A percentile compares a stretch with the other conserved stretches of the same genome.
These are phyloP conservation scores for Geranium brycei DNA, from an alignment of 345 rosid species.

Conservation along the genomic window DNA sequence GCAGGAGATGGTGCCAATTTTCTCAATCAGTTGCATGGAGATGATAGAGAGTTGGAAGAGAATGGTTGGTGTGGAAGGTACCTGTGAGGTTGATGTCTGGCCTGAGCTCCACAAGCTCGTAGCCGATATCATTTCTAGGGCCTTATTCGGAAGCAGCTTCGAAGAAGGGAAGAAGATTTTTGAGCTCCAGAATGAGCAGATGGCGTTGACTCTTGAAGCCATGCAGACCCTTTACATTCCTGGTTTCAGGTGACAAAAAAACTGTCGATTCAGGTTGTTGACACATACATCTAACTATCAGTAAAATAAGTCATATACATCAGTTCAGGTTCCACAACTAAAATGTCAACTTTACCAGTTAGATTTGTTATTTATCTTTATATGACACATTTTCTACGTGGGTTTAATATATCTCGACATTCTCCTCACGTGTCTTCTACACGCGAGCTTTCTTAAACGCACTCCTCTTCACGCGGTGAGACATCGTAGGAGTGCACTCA, in stretches of 20 bases:
- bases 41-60: constrained; percentile 33
- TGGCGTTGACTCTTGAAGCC: constrained; percentile 23
- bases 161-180: constrained; percentile 39
- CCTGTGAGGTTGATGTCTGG: constrained; percentile 35
- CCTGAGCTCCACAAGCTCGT: constrained; percentile 36
- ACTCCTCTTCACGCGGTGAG: too few relatives aligned
- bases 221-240: constrained; percentile 32
- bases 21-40: constrained; percentile 20
- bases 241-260: constrained; percentile 45
- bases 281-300: too few relatives aligned
- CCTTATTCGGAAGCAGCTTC: constrained; percentile 42
- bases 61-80: constrained; percentile 12
- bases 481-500: too few relatives aligned
- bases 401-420: too few relatives aligned
- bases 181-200: constrained; percentile 24
- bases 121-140: constrained; percentile 29
- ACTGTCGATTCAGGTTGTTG: too few relatives aligned
- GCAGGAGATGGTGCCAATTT: constrained; percentile 29
- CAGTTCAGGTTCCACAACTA: too few relatives aligned
- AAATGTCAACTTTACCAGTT: too few relatives aligned
- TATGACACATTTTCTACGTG: too few relatives aligned
- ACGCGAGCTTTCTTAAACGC: too few relatives aligned
- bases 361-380: too few relatives aligned
- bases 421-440: too few relatives aligned
- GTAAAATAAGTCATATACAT: too few relatives aligned